Evolutionary conservation across 768 basidiomycete species (phyloP), one percentile per base, ranked within the genome.

Genomic region (Lentinula raphanica): DNA sequence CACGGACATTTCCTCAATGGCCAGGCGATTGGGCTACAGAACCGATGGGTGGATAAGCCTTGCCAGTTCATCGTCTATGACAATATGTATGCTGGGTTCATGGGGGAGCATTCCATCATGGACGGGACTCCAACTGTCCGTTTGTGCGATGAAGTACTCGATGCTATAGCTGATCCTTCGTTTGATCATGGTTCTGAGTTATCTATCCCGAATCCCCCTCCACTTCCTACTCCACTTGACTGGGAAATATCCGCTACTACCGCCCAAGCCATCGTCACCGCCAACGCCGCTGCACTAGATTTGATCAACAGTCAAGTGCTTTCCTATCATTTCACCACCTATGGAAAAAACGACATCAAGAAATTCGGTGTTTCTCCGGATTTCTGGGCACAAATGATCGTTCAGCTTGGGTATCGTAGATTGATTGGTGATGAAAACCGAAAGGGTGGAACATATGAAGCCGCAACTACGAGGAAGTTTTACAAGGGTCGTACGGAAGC

Each of bases 41-140:
- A 88, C 60, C 83, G 90, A 42, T 92, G 88, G 86, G 85, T 93
- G 48, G 95, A 98, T 73, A 98, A 97, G 72, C 94, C 95, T 8
- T 69, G 85, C 58, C 84, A 98, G 68, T 86, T 94, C 68, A 82
- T 97, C 58, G 83, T 98, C 5, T 92, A 85, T 65, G 90, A 92
- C 69, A 90, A 92, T 62, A 83, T 78, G 12, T 76, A 82, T 49
- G 88, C 92, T 1, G 95, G 94, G 4, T 72, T 97, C 65, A 89
- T 96, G 82, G 95, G 95, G 46, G 95, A 98, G 70, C 95, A 94
- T 68, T 91, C 89, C 17, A 77, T 90, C 59, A 94, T 94, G 92
- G 92, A 94, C 64, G 92, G 92, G 35, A 93, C 92, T 15, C 92
- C 92, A 3, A 88, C 84, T 15, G 84, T 81, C 25, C 80, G 90